Conservation (phyloP, 2,329 filamentous ascomycete species). For the Penicillium corylophilum region DNA sequence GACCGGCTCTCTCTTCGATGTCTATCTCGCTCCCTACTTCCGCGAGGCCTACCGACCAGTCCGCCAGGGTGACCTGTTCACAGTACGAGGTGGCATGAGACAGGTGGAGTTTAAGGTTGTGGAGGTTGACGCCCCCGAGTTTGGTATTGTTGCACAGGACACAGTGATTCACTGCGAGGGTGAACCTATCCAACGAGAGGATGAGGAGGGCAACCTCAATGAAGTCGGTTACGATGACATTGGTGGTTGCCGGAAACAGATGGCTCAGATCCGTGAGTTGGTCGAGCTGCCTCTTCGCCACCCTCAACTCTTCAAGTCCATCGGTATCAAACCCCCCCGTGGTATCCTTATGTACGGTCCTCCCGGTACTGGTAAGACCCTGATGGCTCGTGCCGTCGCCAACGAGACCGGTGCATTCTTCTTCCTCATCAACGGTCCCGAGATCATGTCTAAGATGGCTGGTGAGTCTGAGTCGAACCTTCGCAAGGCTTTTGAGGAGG, state of each 20-base stretch:
- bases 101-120: conserved; percentile 99
- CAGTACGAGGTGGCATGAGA: conserved; percentile 94
- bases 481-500: conserved; percentile 98
- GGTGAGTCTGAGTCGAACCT: conserved; percentile 98
- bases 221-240: conserved; percentile 99
- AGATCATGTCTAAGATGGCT: conserved; percentile 99
- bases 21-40: conserved; percentile 99
- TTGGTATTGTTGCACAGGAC: conserved; percentile 97
- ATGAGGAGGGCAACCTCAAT: conserved; percentile 98
- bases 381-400: conserved; percentile 97
- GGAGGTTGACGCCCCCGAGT: conserved; percentile 96
- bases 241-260: conserved; percentile 98
- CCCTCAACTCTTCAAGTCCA: conserved; percentile 99
- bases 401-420: conserved; percentile 99
- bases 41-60: conserved; percentile 97
- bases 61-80: conserved; percentile 96
- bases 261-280: conserved; percentile 98
- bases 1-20: conserved; percentile 96
- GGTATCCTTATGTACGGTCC: conserved; percentile 96
- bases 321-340: conserved; percentile 98
- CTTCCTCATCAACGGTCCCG: conserved; percentile 98
- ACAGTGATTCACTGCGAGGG: conserved; percentile 99
- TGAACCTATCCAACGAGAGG: conserved; percentile 93
- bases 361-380: conserved; percentile 97
- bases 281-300: conserved; percentile 95